Conservation (phyloP, 257 asterid genomes). For the Cynanchum wilfordii region DNA sequence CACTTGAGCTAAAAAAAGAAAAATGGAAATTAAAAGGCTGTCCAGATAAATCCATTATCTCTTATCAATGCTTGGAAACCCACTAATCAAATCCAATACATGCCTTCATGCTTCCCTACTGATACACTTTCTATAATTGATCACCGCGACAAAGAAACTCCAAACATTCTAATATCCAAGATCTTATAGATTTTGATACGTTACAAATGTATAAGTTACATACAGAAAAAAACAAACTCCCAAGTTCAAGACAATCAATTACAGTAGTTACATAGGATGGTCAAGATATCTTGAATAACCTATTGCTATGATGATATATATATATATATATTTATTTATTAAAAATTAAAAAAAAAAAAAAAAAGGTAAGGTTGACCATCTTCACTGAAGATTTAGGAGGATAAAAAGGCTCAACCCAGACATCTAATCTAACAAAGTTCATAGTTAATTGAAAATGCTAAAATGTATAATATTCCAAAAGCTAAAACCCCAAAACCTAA, state of each 20-base stretch:
- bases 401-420: not conserved
- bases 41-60: not conserved
- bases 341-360: too few species aligned
- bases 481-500: not conserved
- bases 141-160: not conserved
- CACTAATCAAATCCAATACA: not conserved
- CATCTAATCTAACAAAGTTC: not conserved
- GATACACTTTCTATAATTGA: not conserved
- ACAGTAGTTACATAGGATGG: not conserved
- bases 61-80: not conserved
- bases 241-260: not conserved
- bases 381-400: not conserved
- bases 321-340: not conserved
- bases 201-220: not conserved
- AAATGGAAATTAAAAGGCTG: not conserved
- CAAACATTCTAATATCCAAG: not conserved
- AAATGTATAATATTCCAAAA: not conserved
- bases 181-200: not conserved
- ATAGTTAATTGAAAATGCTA: not conserved
- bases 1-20: not conserved
- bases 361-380: not conserved
- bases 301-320: not conserved
- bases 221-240: not conserved
- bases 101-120: not conserved
- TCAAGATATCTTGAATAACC: not conserved